These are phyloP conservation scores for Neonectria faginata DNA, from an alignment of 2,329 filamentous ascomycete species.

Conservation along the genomic window DNA sequence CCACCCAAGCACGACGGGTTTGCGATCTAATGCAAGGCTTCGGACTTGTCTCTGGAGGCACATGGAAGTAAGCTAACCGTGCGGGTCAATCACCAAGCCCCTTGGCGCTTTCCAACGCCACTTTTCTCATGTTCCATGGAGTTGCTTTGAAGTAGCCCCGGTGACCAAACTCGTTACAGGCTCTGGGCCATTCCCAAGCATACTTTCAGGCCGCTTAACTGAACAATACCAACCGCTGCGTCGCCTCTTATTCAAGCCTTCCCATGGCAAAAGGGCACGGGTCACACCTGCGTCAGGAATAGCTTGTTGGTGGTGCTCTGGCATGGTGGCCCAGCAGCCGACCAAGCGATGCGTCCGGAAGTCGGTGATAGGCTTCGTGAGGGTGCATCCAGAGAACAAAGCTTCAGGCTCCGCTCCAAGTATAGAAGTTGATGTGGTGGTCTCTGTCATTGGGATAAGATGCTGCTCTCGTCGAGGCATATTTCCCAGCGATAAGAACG, in stretches of 20 bases:
- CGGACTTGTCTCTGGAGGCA: neutral
- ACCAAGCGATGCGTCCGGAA: slow-evolving; percentile 20
- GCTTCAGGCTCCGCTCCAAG: slow-evolving; percentile 27
- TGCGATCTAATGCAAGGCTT: slow-evolving; percentile 53
- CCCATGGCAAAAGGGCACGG: slow-evolving; percentile 37
- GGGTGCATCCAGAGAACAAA: slow-evolving; percentile 36
- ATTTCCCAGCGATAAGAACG: slow-evolving; percentile 30
- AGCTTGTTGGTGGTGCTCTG: slow-evolving; percentile 29
- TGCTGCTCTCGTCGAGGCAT: slow-evolving; percentile 25
- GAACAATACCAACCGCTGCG: slow-evolving; percentile 30
- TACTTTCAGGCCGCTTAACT: slow-evolving; percentile 11
- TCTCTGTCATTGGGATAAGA: slow-evolving; percentile 23
- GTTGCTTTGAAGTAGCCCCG: neutral
- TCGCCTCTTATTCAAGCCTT: slow-evolving; percentile 16
- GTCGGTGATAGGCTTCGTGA: slow-evolving; percentile 38
- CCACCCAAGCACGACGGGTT: slow-evolving; percentile 64
- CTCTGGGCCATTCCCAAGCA: neutral
- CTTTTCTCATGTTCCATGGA: slow-evolving; percentile 5
- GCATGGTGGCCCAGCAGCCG: slow-evolving; percentile 19
- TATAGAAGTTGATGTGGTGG: slow-evolving; percentile 25
- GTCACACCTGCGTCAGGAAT: slow-evolving; percentile 24
- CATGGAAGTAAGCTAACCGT: slow-evolving; percentile 8
- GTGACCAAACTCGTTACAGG: neutral
- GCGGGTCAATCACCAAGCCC: neutral
- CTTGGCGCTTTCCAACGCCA: slow-evolving; percentile 4